A percentile compares a stretch with the other conserved stretches of the same genome.
Evolutionary conservation across 1,139 yeast species (phyloP).

Genomic region (Geotrichum fermentans): DNA sequence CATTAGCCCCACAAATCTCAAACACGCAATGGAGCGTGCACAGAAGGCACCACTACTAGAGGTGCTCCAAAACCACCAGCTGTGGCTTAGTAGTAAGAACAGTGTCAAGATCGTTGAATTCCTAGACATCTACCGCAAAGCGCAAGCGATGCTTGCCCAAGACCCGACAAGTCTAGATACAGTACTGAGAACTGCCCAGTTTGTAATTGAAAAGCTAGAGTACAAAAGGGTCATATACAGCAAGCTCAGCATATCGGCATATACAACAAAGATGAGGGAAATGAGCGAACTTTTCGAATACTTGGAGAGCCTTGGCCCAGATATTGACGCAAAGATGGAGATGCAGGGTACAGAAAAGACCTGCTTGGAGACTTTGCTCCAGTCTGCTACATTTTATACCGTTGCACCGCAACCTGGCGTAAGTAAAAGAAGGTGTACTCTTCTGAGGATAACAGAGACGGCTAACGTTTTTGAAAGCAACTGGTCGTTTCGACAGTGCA

Average conservation of each 20-base stretch:
- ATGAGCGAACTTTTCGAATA: conserved; percentile 8
- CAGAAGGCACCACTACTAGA: conserved; percentile 13
- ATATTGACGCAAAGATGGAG: conserved; percentile 25
- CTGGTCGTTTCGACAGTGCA: conserved; percentile 65
- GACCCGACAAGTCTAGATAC: conserved; percentile 7
- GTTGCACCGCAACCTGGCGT: conserved; percentile 14
- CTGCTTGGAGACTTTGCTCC: conserved; percentile 9
- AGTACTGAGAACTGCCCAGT: neutral
- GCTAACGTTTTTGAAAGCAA: conserved; percentile 12
- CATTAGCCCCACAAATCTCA: conserved; percentile 3
- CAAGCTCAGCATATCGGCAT: neutral
- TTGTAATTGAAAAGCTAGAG: conserved; percentile 8
- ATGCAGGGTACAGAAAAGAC: neutral
- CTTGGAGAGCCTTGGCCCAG: conserved; percentile 26
- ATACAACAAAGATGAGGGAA: neutral
- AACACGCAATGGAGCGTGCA: conserved; percentile 2
- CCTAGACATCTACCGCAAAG: conserved; percentile 36
- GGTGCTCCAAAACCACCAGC: conserved; percentile 39
- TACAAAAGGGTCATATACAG: conserved; percentile 7
- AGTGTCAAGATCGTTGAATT: conserved; percentile 31
- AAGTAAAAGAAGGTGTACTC: conserved; percentile 6
- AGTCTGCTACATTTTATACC: conserved; percentile 4
- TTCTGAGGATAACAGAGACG: too few relatives aligned
- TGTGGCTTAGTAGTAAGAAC: conserved; percentile 8
- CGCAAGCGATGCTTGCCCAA: conserved; percentile 28